phyloP scores from a whole-genome alignment of 2,329 filamentous ascomycete genomes.

The Curvularia eragrostidis region DNA sequence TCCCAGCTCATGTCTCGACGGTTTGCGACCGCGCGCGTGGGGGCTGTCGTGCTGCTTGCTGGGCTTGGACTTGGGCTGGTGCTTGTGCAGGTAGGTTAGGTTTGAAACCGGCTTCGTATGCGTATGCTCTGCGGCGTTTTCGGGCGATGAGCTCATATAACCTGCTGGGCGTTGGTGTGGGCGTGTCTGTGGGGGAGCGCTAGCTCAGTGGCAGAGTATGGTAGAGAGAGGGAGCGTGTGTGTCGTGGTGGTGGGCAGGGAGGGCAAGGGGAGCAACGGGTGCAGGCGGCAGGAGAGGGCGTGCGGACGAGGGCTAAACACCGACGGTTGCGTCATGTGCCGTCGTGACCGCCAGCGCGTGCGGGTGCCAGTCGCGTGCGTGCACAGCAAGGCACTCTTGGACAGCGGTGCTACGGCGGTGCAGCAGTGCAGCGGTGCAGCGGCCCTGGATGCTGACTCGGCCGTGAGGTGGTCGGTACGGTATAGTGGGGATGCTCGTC shows the following conservation, averaged over 20 bases:
- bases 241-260: conserved; percentile 3
- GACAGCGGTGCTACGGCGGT: conserved; percentile 11
- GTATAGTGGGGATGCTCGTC: not conserved
- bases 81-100: conserved; percentile 45
- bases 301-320: conserved; percentile 26
- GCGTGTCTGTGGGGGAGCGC: conserved; percentile 15
- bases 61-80: conserved; percentile 44
- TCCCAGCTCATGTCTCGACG: conserved; percentile 52
- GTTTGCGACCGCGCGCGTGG: conserved; percentile 47
- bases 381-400: conserved; percentile 15
- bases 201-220: conserved; percentile 11
- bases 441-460: conserved; percentile 22
- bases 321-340: conserved; percentile 38
- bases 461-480: not conserved
- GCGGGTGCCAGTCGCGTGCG: conserved; percentile 28
- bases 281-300: conserved; percentile 27
- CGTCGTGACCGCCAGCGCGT: conserved; percentile 27
- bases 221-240: conserved; percentile 4
- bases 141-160: conserved; percentile 52
- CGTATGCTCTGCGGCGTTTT: conserved; percentile 36
- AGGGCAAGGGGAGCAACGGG: conserved; percentile 19
- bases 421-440: not conserved
- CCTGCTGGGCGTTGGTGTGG: conserved; percentile 27
- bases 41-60: conserved; percentile 45
- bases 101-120: conserved; percentile 43